Conservation (phyloP, 1,284 basidiomycete species). For the Ceratobasidium theobromae region DNA sequence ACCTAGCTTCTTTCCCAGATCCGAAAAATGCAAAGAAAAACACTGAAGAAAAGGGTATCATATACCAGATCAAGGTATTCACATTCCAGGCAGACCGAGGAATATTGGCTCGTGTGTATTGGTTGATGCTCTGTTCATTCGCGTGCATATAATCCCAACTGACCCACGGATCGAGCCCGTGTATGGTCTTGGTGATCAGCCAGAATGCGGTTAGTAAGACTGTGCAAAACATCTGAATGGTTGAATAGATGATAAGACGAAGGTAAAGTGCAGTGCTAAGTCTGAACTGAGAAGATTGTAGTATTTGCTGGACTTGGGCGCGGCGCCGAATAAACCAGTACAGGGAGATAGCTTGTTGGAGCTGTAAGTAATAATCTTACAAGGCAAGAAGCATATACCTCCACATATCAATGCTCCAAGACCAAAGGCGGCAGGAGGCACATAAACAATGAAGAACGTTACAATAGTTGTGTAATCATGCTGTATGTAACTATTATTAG, state of each 20-base stretch:
- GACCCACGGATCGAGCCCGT: conserved; percentile 39
- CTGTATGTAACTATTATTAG: not conserved
- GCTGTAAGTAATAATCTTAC: conserved; percentile 38
- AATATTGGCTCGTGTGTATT: conserved; percentile 30
- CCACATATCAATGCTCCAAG: conserved; percentile 39
- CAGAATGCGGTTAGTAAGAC: conserved; percentile 37
- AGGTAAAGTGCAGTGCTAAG: conserved; percentile 53
- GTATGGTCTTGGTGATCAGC: conserved; percentile 28
- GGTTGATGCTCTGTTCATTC: conserved; percentile 39
- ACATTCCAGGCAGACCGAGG: conserved; percentile 5
- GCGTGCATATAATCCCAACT: conserved; percentile 43
- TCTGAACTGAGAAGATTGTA: conserved; percentile 42
- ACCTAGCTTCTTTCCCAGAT: conserved; percentile 43
- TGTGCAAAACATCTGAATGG: conserved; percentile 46
- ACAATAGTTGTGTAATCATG: conserved; percentile 56
- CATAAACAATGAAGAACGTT: conserved; percentile 57
- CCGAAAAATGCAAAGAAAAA: conserved; percentile 48
- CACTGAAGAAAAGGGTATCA: conserved; percentile 39
- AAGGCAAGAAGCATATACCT: conserved; percentile 35
- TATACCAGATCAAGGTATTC: conserved; percentile 36
- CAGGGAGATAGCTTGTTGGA: conserved; percentile 43
- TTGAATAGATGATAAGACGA: conserved; percentile 56
- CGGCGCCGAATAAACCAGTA: conserved; percentile 42
- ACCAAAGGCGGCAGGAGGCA: conserved; percentile 56
- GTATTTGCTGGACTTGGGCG: conserved; percentile 41